phyloP scores from a whole-genome alignment of 805 yeast genomes.

The Grigorovia humatica region DNA sequence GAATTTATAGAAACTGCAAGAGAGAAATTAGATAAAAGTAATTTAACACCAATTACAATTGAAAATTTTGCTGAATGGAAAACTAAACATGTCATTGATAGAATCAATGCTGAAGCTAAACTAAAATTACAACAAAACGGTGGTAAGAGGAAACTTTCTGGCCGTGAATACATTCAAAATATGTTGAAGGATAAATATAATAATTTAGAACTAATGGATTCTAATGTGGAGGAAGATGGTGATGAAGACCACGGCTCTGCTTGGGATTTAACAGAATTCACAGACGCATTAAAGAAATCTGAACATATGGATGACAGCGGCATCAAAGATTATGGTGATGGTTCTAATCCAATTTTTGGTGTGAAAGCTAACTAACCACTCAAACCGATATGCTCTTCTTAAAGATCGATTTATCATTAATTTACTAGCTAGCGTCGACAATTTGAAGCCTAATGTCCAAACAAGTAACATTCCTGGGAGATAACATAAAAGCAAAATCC shows the following conservation, averaged over 20 bases:
- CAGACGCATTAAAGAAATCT: constrained; percentile 29
- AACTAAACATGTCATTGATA: constrained; percentile 50
- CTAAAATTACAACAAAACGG: constrained; percentile 15
- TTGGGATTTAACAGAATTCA: constrained; percentile 36
- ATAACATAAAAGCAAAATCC: too few species aligned
- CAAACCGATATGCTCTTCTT: neutral
- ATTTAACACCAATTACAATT: constrained; percentile 77
- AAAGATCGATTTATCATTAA: too few species aligned
- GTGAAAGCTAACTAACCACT: constrained; percentile 6
- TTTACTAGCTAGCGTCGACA: too few species aligned
- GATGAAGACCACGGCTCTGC: constrained; percentile 29
- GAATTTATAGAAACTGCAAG: constrained; percentile 94
- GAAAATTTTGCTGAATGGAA: constrained; percentile 82
- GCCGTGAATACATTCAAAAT: constrained; percentile 58
- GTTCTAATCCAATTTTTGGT: constrained; percentile 33
- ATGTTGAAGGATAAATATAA: constrained; percentile 20
- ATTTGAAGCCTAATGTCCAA: too few species aligned
- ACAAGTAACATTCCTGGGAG: too few species aligned
- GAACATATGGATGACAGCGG: constrained; percentile 30
- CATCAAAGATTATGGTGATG: constrained; percentile 70
- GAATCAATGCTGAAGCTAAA: constrained; percentile 34
- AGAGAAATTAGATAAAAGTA: constrained; percentile 59
- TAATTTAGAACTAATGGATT: neutral
- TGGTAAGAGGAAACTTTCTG: constrained; percentile 45
- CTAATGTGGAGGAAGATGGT: constrained; percentile 37